Evolutionary conservation across 176 grass and related monocot species (phyloP), one percentile per base, ranked within the genome.

Genomic region (Elaeis guineensis): DNA sequence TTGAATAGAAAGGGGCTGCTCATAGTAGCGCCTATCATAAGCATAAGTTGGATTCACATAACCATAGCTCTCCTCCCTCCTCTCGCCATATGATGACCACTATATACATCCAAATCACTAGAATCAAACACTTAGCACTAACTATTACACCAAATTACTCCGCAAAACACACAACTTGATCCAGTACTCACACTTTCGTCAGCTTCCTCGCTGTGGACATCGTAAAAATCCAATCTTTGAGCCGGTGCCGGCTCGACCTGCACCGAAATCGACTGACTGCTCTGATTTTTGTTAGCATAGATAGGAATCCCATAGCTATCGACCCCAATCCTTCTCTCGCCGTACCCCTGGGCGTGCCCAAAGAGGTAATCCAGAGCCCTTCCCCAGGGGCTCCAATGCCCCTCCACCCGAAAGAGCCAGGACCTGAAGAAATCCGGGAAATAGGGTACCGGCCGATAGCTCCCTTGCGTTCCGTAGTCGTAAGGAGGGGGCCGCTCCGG

Each of bases 341-440:
- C 93, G 51, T 91, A 97, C 5, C 93, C 93, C 29, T 97, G 69
- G 16, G 76, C 14, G 76, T 97, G 93, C 19, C 87, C 87, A 55
- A 97, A 97, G 29, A 97, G 76, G 77, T 76, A 91, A 39, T 97
- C 93, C 55, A 97, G 72, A 19, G 83, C 84, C 3, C 78, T 80
- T 84, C 79, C 75, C 75, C 77, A 82, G 24, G 75, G 64, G 72
- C 80, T 69, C 89, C 85, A 83, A 0, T 71, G 61, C 12, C 85
- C 81, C 32, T 64, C 84, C 74, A 74, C 67, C 24, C 19, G n/a
- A 61, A 51, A 89, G 8, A 69, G 77, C 85, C 85, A 83, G 0
- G 59, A 29, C 19, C 85, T 59, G 72, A 89, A 89, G 50, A 89
- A 56, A 62, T 85, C 87, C 16, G 87, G 82, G 19, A 66, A 74